These are phyloP conservation scores for Cercis canadensis DNA, from an alignment of 306 rosid genomes.

Conservation along the genomic window DNA sequence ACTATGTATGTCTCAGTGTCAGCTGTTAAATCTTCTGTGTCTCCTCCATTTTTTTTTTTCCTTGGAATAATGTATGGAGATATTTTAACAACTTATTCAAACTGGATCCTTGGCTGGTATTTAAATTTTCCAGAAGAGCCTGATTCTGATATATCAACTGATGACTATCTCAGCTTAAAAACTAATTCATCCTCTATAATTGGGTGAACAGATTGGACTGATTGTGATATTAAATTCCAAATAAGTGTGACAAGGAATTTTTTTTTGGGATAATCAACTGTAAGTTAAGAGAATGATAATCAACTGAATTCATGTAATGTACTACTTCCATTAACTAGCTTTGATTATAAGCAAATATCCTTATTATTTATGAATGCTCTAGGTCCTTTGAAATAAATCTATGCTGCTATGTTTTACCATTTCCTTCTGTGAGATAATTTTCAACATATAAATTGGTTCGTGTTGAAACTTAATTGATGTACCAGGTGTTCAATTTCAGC, in stretches of 20 bases:
- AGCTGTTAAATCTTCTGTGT: neutral
- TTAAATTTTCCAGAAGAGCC: neutral
- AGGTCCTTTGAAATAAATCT: slow-evolving; percentile 2
- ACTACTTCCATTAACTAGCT: neutral
- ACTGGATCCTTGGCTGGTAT: neutral
- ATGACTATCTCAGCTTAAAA: neutral
- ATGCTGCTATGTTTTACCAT: slow-evolving; percentile 13
- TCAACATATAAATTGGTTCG: slow-evolving; percentile 20
- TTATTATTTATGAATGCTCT: neutral
- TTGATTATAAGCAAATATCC: neutral
- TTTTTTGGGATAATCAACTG: no score
- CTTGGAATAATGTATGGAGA: neutral
- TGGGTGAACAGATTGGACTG: neutral
- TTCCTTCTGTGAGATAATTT: slow-evolving; percentile 9
- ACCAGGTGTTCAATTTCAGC: slow-evolving; percentile 95
- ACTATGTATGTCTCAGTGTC: neutral
- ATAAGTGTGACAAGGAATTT: neutral
- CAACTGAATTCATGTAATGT: slow-evolving; percentile 24
- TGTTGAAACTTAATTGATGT: slow-evolving; percentile 33
- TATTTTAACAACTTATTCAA: neutral
- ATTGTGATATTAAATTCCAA: neutral
- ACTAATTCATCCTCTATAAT: neutral
- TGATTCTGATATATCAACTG: neutral
- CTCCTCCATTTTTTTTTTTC: neutral
- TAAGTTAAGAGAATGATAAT: no score